Conservation (phyloP, 495 filamentous ascomycete species). For the Penicillium pancosmium region DNA sequence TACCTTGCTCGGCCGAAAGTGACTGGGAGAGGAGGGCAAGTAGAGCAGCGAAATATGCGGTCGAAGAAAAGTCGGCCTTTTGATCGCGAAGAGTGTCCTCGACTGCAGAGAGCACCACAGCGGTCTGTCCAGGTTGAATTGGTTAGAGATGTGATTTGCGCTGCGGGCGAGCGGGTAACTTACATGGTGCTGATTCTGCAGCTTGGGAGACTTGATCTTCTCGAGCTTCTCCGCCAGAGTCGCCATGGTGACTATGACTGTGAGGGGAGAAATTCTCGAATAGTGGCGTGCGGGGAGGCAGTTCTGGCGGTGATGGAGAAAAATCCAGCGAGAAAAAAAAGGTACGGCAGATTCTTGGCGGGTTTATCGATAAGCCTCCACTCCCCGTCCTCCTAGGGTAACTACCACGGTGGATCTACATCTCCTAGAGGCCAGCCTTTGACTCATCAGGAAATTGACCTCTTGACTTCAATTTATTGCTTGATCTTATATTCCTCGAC, state of each 20-base stretch:
- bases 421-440: neutral
- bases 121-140: slow-evolving; percentile 60
- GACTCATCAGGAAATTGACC: neutral
- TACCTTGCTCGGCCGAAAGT: slow-evolving; percentile 59
- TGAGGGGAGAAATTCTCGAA: slow-evolving; percentile 23
- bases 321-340: slow-evolving; percentile 37
- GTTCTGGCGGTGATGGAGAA: slow-evolving; percentile 37
- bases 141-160: slow-evolving; percentile 18
- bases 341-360: slow-evolving; percentile 40
- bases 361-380: slow-evolving; percentile 28
- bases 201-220: slow-evolving; percentile 94
- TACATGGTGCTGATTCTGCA: slow-evolving; percentile 93
- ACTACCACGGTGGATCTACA: too few relatives aligned
- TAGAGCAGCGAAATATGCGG: slow-evolving; percentile 95
- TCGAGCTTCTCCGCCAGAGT: slow-evolving; percentile 88
- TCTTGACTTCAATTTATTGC: too few relatives aligned
- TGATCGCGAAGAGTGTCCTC: slow-evolving; percentile 90
- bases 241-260: slow-evolving; percentile 53
- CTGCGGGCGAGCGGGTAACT: slow-evolving; percentile 21
- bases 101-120: slow-evolving; percentile 83
- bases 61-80: slow-evolving; percentile 77
- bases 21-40: slow-evolving; percentile 83
- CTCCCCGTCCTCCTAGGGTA: too few relatives aligned
- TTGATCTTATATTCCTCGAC: too few relatives aligned
- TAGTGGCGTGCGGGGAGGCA: slow-evolving; percentile 32